Base-by-base conservation (phyloP, 2,329 filamentous ascomycete species). In the Paracorniculantispora psalliotae region DNA sequence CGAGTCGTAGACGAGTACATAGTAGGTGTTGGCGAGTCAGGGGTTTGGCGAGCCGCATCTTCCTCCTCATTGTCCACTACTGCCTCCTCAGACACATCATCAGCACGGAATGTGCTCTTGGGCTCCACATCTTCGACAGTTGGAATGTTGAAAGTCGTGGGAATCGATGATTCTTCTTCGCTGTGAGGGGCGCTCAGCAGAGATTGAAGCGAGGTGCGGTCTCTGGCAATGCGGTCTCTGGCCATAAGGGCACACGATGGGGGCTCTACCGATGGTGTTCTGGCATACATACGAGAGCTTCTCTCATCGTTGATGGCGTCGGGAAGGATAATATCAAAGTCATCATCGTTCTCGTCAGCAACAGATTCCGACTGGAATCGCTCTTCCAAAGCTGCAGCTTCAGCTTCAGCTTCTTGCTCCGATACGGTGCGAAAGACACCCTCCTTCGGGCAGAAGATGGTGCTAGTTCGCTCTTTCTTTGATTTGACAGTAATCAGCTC, bases 371-470 rank as follows among this genome's bases (percentile, higher is more conserved):
- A 64, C 43, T 71, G 67, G 0, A 67, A 41, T 21, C 43, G 57
- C 26, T 59, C 69, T 59, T 77, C 73, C 59, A 79, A 68, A 5
- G 73, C 75, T 19, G 77, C 75, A 9, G 79, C 75, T 60, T 83
- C 80, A 9, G 79, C 75, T 60, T 83, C 80, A 12, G 79, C 75
- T 60, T 83, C 80, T 61, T 80, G 73, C 63, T 83, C 78, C 1
- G 83, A 82, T 47, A 86, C 73, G 2, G 83, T 84, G 50, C 81
- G 80, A 68, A 88, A 87, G 57, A 84, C 82, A 50, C 85, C 87
- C 66, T 87, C 79, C 19, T 81, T 79, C 5, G 86, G 83, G 13
- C 84, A 80, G 64, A 88, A 83, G 57, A 86, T 78, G 39, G 80
- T 82, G 66, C 77, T 81, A 26, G 68, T 80, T 64, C 75, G 75